These are phyloP conservation scores for Scedosporium apiospermum DNA, from an alignment of 2,329 filamentous ascomycete species.

Conservation along the genomic window DNA sequence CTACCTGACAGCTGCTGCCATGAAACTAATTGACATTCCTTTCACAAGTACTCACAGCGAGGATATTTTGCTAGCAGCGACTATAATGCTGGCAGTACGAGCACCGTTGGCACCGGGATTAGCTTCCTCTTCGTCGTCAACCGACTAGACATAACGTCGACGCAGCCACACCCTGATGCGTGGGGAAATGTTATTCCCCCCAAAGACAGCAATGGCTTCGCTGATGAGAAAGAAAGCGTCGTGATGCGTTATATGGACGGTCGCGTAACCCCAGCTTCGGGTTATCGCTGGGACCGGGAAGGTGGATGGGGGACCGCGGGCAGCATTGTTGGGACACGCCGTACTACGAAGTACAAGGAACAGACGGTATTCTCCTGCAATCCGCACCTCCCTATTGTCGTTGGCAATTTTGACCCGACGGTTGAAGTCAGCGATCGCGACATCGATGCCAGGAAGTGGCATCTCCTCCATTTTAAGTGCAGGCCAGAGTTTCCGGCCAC, in stretches of 20 bases:
- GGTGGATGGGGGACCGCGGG: not conserved
- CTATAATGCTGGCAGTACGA: too few species aligned
- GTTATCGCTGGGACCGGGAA: not conserved
- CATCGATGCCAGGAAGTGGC: not conserved
- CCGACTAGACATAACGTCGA: conserved; percentile 16
- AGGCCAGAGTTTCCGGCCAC: not conserved
- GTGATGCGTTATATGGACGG: not conserved
- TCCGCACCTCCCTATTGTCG: conserved; percentile 24
- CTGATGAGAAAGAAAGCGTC: not conserved
- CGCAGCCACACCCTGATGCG: not conserved
- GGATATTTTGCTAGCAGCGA: too few species aligned
- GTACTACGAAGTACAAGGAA: conserved; percentile 13
- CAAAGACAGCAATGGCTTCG: not conserved
- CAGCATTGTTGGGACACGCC: not conserved
- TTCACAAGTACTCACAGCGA: not conserved
- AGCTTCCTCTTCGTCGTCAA: conserved; percentile 30
- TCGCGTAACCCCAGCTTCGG: not conserved
- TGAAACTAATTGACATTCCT: too few species aligned
- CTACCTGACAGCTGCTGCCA: too few species aligned
- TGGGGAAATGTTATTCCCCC: conserved; percentile 1
- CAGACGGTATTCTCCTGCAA: conserved; percentile 26
- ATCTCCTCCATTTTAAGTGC: not conserved
- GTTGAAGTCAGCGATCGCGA: not conserved
- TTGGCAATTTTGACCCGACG: conserved; percentile 14
- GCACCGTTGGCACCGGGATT: too few species aligned